Evolutionary conservation across 306 rosid genomes (phyloP), one percentile per base, ranked within the genome.

Genomic region (Cyamopsis tetragonoloba): DNA sequence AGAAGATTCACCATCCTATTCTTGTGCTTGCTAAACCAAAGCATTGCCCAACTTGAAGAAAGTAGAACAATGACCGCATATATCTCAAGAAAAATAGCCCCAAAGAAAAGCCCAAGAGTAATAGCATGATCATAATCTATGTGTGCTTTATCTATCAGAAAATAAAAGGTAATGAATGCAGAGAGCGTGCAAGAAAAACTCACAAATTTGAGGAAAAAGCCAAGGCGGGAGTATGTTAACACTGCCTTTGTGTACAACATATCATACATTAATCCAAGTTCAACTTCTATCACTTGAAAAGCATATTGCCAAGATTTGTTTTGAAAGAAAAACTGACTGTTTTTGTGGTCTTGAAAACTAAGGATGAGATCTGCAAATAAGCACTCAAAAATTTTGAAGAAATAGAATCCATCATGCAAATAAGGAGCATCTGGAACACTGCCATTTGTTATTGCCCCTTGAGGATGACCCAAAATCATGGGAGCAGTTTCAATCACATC

Each of bases 261-360:
- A 62, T 85, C 87, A 58, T 79, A 71, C 62, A 77, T 57, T 5
- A 85, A 63, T 31, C 78, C 90, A 2, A 85, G 85, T 71, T 85
- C 90, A 6, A 85, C 14, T 39, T 71, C 87, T 6, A 82, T 42
- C 10, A 77, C 72, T 39, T 49, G 3, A 61, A 79, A 84, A 62
- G 77, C 76, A 6, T 10, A 4, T 0, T 22, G 1, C 15, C 41
- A 78, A 1, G 35, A 1, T 2, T 9, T 14, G 0, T 3, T 39
- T 4, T 30, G 47, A 46, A 79, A 79, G 43, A 77, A 70, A 12
- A 7, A 1, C 23, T 23, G 71, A 38, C 71, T 74, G 49, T 24
- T 12, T 11, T 0, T 55, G 46, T 44, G 53, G 31, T 85, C 82
- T 24, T 74, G 68, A 11, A 72, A 38, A 35, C 70, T 71, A 3